Evolutionary conservation across 495 filamentous ascomycete genomes (phyloP), one percentile per base, ranked within the genome.

Genomic region (Podospora fimiseda): DNA sequence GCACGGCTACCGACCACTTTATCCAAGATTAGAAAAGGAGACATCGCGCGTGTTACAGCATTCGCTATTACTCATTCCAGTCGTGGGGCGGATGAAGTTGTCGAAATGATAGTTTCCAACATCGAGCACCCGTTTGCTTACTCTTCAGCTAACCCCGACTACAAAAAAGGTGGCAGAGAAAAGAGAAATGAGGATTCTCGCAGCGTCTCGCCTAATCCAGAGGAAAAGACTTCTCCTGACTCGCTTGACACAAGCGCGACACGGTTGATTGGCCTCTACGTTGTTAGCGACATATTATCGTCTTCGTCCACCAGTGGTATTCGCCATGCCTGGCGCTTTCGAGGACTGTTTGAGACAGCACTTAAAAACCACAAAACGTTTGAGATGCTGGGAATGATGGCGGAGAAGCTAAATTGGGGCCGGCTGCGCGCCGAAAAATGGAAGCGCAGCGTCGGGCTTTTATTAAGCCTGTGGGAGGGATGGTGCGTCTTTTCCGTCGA

Each of bases 1-100:
- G 82, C 86, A 19, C 82, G 92, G 22, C 76, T 97, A 5, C 92
- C 92, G 0, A 89, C 83, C 1, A 84, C 78, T 13, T 81, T 87
- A 21, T 80, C 81, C 2, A 84, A 80, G 59, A 79, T 96, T 16
- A 79, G 89, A 22, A 87, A 87, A 60, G 89, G 90, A 2, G 92
- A 96, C 63, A 82, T 96, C 23, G 90, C 90, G 15, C 80, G 90
- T 3, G 74, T 96, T 2, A 91, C 90, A 2, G 80, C 86, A 20
- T 96, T 97, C 63, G 93, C 92, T 11, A 91, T 96, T 56, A 85
- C 86, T 2, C 87, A 96, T 64, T 88, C 88, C 2, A 80, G 73
- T 24, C 61, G 74, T 39, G 88, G 85, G 2, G 88, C 87, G 7
- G 88, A 94, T 50, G 93, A 97, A 73, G 83, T 96, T 36, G 91